These are phyloP conservation scores for Volutella citrinella DNA, from an alignment of 2,329 filamentous ascomycete species.

Conservation along the genomic window DNA sequence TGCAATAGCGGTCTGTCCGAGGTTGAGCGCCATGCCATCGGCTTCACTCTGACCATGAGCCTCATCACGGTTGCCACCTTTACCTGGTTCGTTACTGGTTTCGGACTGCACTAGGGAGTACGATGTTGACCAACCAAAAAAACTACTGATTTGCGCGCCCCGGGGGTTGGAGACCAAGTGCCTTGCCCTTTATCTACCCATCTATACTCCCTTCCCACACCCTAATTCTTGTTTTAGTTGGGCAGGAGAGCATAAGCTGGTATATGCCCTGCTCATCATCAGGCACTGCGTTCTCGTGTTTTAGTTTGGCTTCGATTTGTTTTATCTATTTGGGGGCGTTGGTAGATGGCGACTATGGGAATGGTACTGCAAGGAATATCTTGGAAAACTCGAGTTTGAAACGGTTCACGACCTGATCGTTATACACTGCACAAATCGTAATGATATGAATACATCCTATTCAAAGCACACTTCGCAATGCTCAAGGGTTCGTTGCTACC, in stretches of 20 bases:
- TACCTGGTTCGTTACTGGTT: slow-evolving; percentile 60
- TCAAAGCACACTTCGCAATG: too few relatives aligned
- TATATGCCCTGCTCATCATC: slow-evolving; percentile 12
- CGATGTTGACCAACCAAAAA: too few relatives aligned
- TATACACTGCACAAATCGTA: slow-evolving; percentile 17
- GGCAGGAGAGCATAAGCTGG: slow-evolving; percentile 22
- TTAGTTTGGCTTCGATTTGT: slow-evolving; percentile 13
- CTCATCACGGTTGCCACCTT: slow-evolving; percentile 57
- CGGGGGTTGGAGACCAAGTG: too few relatives aligned
- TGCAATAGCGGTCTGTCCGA: slow-evolving; percentile 52
- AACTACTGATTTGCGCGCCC: too few relatives aligned
- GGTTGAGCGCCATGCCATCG: slow-evolving; percentile 45
- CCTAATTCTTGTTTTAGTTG: slow-evolving; percentile 8
- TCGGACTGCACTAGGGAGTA: slow-evolving; percentile 33
- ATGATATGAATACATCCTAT: slow-evolving; percentile 25
- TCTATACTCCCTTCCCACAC: slow-evolving; percentile 9
- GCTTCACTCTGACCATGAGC: slow-evolving; percentile 52
- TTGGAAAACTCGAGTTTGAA: slow-evolving; percentile 11
- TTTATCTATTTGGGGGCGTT: slow-evolving; percentile 19
- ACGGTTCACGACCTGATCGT: slow-evolving; percentile 22
- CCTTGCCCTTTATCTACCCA: too few relatives aligned
- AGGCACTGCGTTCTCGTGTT: slow-evolving; percentile 8
- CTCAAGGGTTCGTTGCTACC: too few relatives aligned
- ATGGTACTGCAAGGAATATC: slow-evolving; percentile 11
- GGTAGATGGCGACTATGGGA: slow-evolving; percentile 11